Evolutionary conservation across 495 filamentous ascomycete genomes (phyloP).

Genomic region (Filosporella fistucella): DNA sequence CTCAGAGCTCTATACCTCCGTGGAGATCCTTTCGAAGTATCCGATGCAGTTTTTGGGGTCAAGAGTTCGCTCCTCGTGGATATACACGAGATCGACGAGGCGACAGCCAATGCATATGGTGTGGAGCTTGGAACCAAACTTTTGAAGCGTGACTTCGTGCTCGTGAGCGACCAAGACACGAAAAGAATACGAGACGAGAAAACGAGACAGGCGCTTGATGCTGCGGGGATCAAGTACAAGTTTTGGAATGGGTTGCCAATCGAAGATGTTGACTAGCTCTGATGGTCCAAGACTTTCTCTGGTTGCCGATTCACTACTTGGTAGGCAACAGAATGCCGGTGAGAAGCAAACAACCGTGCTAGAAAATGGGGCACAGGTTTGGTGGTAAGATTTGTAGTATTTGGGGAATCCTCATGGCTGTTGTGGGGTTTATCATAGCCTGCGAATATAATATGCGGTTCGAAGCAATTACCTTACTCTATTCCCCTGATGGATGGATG

Average conservation of each 20-base stretch:
- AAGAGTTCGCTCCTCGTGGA: constrained; percentile 80
- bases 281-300: too few relatives aligned
- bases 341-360: too few relatives aligned
- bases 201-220: constrained; percentile 64
- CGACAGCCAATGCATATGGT: constrained; percentile 56
- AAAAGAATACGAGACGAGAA: constrained; percentile 62
- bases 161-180: constrained; percentile 64
- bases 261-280: constrained; percentile 67
- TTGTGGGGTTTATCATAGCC: too few relatives aligned
- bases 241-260: constrained; percentile 80
- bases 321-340: too few relatives aligned
- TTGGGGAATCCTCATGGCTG: too few relatives aligned
- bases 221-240: constrained; percentile 67
- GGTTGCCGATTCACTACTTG: too few relatives aligned
- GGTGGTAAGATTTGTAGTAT: too few relatives aligned
- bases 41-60: constrained; percentile 90
- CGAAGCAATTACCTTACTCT: too few relatives aligned
- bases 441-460: too few relatives aligned
- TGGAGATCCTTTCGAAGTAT: constrained; percentile 82
- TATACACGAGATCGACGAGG: constrained; percentile 39
- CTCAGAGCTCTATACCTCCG: constrained; percentile 67
- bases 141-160: constrained; percentile 71
- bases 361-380: too few relatives aligned
- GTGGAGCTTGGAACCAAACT: constrained; percentile 66
- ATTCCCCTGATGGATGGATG: too few relatives aligned